Base-by-base conservation (phyloP, 73 alveolate species). In the Paramecium pentaurelia region DNA sequence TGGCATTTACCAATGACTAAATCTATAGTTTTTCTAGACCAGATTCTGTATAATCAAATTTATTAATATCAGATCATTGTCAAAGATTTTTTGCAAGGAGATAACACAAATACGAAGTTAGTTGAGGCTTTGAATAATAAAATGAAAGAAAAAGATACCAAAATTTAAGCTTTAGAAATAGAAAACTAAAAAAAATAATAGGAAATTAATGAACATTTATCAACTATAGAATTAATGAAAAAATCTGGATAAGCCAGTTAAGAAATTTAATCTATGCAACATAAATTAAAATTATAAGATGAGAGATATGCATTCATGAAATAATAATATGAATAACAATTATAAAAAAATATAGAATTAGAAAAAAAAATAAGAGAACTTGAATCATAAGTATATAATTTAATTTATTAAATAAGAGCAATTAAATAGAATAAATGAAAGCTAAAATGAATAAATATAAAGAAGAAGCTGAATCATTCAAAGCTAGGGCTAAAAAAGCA, bases 1-100 rank as follows among this genome's bases (percentile, higher is more conserved):
- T 83, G 8, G 91, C 64, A 4, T 89, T 89, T 71, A 89, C 94
- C 8, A 71, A 68, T 25, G 94, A 89, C 7, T 42, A 89, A 71
- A 89, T 89, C 30, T 89, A 71, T 36, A 54, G 54, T 47, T 89
- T 71, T 45, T 89, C 94, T 1, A 89, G 94, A 89, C 94, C 94
- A 16, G 94, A 89, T 30, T 71, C 92, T 71, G 94, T 54, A 54
- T 71, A 68, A 70, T 71, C 16, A 44, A 12, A 25, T 42, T 22
- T 71, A 36, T 6, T 5, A 38, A 18, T 71, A 42, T 14, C 42
- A 71, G 77, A 89, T 89, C 22, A 80, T 80, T 44, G 51, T 80
- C 12, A 80, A 80, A 47, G 91, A 80, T 8, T 80, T 45, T 18
- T 42, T 80, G 32, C 16, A 32, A 45, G 91, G 75, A 8, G 91